Evolutionary conservation across 805 yeast species (phyloP).

Genomic region (Pichia insulana): DNA sequence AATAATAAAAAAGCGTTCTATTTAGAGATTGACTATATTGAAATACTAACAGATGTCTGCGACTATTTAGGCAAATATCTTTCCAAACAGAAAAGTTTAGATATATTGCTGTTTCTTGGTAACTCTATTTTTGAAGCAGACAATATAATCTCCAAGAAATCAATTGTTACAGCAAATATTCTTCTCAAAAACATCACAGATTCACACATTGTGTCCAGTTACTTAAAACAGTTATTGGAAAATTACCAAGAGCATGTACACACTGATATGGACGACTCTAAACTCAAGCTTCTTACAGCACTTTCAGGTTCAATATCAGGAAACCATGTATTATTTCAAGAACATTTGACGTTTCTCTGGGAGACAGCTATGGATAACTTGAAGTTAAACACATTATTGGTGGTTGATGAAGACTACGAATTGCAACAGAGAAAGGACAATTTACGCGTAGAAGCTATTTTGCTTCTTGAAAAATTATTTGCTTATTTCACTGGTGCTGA

Average conservation of each 20-base stretch:
- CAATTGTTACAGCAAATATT: slow-evolving; percentile 32
- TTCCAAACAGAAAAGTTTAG: slow-evolving; percentile 15
- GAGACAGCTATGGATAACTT: slow-evolving; percentile 5
- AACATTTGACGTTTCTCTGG: slow-evolving; percentile 10
- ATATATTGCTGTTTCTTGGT: slow-evolving; percentile 25
- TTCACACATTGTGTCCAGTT: neutral
- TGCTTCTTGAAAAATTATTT: slow-evolving; percentile 32
- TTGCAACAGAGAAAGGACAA: slow-evolving; percentile 24
- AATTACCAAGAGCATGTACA: no score
- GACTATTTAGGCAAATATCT: slow-evolving; percentile 33
- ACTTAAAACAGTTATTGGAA: neutral
- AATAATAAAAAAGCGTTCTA: slow-evolving; percentile 20
- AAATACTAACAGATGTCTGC: slow-evolving; percentile 49
- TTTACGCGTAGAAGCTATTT: slow-evolving; percentile 42
- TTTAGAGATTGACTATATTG: slow-evolving; percentile 46
- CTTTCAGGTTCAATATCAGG: slow-evolving; percentile 20
- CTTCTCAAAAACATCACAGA: slow-evolving; percentile 23
- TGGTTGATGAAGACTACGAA: slow-evolving; percentile 25
- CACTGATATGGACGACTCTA: slow-evolving; percentile 5
- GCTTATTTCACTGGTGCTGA: slow-evolving; percentile 31
- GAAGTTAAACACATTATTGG: no score
- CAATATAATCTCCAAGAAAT: slow-evolving; percentile 38
- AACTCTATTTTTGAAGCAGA: slow-evolving; percentile 31
- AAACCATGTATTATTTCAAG: slow-evolving; percentile 20
- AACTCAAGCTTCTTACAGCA: neutral